phyloP scores from a whole-genome alignment of 805 yeast species.

The Lachancea sp. region DNA sequence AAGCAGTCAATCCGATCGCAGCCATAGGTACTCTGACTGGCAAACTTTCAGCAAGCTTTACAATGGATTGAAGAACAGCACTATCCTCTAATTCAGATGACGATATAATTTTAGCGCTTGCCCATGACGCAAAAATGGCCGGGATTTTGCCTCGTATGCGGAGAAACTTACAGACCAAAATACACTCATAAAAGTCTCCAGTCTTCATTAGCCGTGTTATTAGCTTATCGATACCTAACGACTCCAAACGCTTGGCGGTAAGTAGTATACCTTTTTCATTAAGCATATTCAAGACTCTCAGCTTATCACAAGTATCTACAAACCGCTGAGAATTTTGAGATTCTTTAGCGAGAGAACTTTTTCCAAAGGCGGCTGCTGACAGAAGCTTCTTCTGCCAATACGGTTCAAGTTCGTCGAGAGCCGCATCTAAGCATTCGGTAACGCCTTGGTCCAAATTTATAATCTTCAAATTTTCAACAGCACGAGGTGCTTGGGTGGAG shows the following conservation, averaged over 20 bases:
- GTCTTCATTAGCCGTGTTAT: slow-evolving; percentile 53
- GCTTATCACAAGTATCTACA: slow-evolving; percentile 51
- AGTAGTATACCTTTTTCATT: slow-evolving; percentile 61
- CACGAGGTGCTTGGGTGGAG: slow-evolving; percentile 55
- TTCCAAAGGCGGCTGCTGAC: slow-evolving; percentile 83
- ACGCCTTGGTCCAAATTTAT: slow-evolving; percentile 57
- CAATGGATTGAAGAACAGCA: slow-evolving; percentile 46
- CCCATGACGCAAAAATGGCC: slow-evolving; percentile 69
- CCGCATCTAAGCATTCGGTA: slow-evolving; percentile 62
- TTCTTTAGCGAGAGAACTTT: slow-evolving; percentile 45
- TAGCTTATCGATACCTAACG: slow-evolving; percentile 50
- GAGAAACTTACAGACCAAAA: slow-evolving; percentile 51
- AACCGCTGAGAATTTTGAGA: slow-evolving; percentile 54
- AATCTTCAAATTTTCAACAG: slow-evolving; percentile 64
- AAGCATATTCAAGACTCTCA: slow-evolving; percentile 66
- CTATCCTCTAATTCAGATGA: slow-evolving; percentile 52
- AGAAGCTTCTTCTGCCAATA: slow-evolving; percentile 74
- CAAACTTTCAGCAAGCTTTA: slow-evolving; percentile 37
- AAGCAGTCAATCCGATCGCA: slow-evolving; percentile 23
- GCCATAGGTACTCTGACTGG: slow-evolving; percentile 17
- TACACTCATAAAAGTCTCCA: slow-evolving; percentile 53
- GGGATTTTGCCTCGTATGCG: slow-evolving; percentile 39
- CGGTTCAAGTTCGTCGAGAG: slow-evolving; percentile 70
- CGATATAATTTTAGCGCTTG: slow-evolving; percentile 56
- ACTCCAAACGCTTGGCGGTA: slow-evolving; percentile 48